Evolutionary conservation across 1,284 basidiomycete genomes (phyloP).

Genomic region (Ustilago loliicola): DNA sequence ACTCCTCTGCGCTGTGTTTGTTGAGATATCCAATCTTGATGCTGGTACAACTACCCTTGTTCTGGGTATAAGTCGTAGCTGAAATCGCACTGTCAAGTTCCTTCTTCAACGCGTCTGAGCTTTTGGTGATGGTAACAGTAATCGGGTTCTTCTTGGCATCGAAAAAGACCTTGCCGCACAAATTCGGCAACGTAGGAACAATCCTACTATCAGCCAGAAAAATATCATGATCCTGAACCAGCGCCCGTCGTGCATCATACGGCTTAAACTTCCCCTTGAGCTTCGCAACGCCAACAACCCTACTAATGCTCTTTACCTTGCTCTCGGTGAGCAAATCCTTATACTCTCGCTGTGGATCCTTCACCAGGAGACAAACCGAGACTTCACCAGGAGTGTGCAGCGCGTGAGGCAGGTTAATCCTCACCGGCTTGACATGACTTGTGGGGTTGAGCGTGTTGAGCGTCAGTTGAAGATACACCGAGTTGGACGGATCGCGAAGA

Average conservation of each 20-base stretch:
- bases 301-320: constrained; percentile 86
- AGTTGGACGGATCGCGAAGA: constrained; percentile 51
- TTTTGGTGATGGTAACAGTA: constrained; percentile 83
- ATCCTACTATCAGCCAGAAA: constrained; percentile 94
- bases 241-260: constrained; percentile 86
- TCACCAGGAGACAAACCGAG: constrained; percentile 88
- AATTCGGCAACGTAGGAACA: constrained; percentile 84
- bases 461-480: constrained; percentile 62
- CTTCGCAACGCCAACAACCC: constrained; percentile 85
- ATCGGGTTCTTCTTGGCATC: constrained; percentile 96
- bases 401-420: constrained; percentile 74
- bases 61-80: constrained; percentile 88
- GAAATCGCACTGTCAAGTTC: constrained; percentile 91
- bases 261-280: constrained; percentile 72
- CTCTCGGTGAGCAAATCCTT: constrained; percentile 87
- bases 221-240: constrained; percentile 88
- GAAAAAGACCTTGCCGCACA: constrained; percentile 92
- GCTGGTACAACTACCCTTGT: constrained; percentile 71
- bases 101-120: constrained; percentile 80
- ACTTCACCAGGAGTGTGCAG: constrained; percentile 83
- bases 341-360: constrained; percentile 95
- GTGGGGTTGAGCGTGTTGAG: constrained; percentile 55
- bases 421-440: constrained; percentile 62
- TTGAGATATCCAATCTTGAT: constrained; percentile 83
- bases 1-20: constrained; percentile 80